These are phyloP conservation scores for Paramecium sonneborni DNA, from an alignment of 73 alveolate genomes.

Conservation along the genomic window DNA sequence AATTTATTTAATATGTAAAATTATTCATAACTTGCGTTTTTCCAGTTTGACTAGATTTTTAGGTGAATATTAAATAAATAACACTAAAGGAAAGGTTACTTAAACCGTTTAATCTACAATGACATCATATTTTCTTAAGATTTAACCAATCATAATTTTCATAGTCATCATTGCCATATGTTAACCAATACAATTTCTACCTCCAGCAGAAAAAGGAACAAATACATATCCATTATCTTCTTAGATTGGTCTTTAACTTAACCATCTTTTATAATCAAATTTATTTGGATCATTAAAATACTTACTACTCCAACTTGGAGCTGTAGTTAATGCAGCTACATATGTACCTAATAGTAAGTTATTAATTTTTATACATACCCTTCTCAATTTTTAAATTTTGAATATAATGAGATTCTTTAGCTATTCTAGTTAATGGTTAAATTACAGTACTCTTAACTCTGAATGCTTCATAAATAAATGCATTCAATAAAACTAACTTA, in stretches of 20 bases:
- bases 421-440: neutral
- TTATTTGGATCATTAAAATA: neutral
- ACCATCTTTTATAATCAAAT: slow-evolving; percentile 59
- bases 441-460: neutral
- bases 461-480: slow-evolving; percentile 2
- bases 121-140: neutral
- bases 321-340: neutral
- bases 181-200: slow-evolving; percentile 67
- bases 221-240: slow-evolving; percentile 25
- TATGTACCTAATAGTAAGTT: neutral
- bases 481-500: neutral
- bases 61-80: neutral
- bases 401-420: neutral
- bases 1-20: neutral
- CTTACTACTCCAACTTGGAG: slow-evolving; percentile 9
- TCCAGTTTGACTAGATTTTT: neutral
- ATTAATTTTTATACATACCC: neutral
- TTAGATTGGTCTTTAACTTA: neutral
- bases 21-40: neutral
- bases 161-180: slow-evolving; percentile 54
- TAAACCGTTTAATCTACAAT: neutral
- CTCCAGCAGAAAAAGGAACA: slow-evolving; percentile 67
- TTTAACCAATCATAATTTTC: slow-evolving; percentile 14
- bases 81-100: neutral
- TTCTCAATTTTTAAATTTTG: neutral